Evolutionary conservation across 805 yeast species (phyloP), one percentile per base, ranked within the genome.

Genomic region (Candida sakaeoensis): DNA sequence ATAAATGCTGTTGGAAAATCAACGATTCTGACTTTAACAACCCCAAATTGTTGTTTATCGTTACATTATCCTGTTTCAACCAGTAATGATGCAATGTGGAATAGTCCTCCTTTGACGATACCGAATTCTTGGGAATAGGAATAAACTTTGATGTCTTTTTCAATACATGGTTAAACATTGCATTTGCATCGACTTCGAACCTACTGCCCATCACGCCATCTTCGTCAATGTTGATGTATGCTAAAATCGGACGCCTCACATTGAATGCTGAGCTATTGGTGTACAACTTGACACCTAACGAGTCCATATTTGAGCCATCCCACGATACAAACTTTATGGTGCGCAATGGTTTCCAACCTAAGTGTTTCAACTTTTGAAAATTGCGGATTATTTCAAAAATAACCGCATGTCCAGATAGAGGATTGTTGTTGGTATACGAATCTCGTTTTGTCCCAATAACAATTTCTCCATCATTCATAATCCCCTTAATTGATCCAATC

Each of bases 321-420:
- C 71, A 67, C 1, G 69, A 63, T 2, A 68, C 56, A 48, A 68
- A 66, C 37, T 61, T 57, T 28, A 68, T 61, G 9, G 54, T 58
- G 31, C 74, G 53, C 24, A 67, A 50, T 1, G 74, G 74, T 43
- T 57, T 61, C 74, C 74, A 68, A 2, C 74, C 74, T 32, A 57
- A 33, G 22, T 51, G 45, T 13, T 48, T 50, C 39, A 68, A 52
- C 36, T 54, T 49, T 15, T 58, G 56, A 37, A 59, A 60, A 33
- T 63, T 59, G 13, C 67, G 49, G 60, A 68, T 59, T 5, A 65
- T 55, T 41, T 68, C 73, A 27, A 68, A 51, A 42, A 68, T 44
- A 14, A 68, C 48, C 1, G 65, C 72, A 40, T 68, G 73, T 6
- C 63, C 63, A 40, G 69, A 59, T 36, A 62, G 47, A 1, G 72